Evolutionary conservation across 176 grass and related monocot genomes (phyloP).

Genomic region (Poa pratensis): DNA sequence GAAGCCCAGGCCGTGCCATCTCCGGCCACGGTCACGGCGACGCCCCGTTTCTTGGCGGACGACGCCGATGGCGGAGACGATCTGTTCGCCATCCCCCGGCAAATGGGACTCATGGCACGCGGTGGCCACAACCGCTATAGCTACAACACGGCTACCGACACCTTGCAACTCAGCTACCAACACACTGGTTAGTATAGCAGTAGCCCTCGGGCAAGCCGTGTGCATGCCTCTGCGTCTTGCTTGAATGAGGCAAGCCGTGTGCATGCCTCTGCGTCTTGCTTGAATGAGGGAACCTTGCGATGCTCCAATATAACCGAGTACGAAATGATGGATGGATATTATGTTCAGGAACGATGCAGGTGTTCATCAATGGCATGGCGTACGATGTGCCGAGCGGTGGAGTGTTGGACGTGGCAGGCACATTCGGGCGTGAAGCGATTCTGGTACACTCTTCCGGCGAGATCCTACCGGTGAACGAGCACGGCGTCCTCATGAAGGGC

Average conservation of each 20-base stretch:
- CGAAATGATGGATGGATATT: not conserved
- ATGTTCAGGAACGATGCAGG: slow-evolving; percentile 33
- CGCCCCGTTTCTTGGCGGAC: slow-evolving; percentile 16
- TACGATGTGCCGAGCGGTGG: slow-evolving; percentile 46
- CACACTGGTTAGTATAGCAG: slow-evolving; percentile 26
- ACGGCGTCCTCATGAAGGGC: slow-evolving; percentile 58
- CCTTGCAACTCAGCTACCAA: slow-evolving; percentile 36
- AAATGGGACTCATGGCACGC: slow-evolving; percentile 46
- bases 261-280: not conserved
- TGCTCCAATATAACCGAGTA: not conserved
- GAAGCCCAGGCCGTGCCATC: not conserved
- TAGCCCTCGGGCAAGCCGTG: no score
- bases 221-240: no score
- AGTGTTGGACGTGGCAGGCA: slow-evolving; percentile 42
- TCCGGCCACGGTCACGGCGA: not conserved
- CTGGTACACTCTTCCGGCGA: slow-evolving; percentile 69
- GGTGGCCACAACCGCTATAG: slow-evolving; percentile 7
- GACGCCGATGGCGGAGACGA: slow-evolving; percentile 39
- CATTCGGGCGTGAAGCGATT: slow-evolving; percentile 48
- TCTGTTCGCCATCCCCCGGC: slow-evolving; percentile 59
- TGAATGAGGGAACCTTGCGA: not conserved
- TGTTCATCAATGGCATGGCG: slow-evolving; percentile 59
- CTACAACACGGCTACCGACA: slow-evolving; percentile 25
- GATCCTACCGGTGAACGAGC: slow-evolving; percentile 53
- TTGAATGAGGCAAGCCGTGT: not conserved